These are phyloP conservation scores for Candida anutae DNA, from an alignment of 1,139 yeast genomes.

Conservation along the genomic window DNA sequence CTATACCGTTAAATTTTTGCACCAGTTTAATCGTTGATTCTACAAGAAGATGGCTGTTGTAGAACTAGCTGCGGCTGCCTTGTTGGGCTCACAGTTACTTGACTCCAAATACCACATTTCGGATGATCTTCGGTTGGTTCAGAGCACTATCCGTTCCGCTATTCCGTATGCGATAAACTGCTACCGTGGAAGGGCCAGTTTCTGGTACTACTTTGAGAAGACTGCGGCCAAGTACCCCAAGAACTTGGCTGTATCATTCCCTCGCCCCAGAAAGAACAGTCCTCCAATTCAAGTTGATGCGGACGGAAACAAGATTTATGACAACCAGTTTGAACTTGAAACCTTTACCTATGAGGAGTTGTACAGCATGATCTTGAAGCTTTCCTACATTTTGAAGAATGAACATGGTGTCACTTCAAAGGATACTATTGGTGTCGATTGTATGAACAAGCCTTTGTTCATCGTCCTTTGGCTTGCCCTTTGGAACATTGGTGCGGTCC, in stretches of 20 bases:
- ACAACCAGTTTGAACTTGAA: slow-evolving; percentile 53
- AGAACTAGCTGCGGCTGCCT: slow-evolving; percentile 39
- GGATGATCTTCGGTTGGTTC: slow-evolving; percentile 47
- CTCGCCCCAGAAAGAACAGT: slow-evolving; percentile 42
- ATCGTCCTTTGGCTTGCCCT: slow-evolving; percentile 74
- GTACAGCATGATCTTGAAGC: slow-evolving; percentile 54
- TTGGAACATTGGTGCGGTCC: slow-evolving; percentile 89
- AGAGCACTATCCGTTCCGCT: slow-evolving; percentile 32
- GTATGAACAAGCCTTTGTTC: slow-evolving; percentile 78
- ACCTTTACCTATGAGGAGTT: slow-evolving; percentile 61
- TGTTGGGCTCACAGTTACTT: slow-evolving; percentile 37
- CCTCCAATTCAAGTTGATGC: slow-evolving; percentile 21
- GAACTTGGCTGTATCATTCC: slow-evolving; percentile 51
- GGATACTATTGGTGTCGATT: slow-evolving; percentile 70
- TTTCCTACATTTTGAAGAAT: slow-evolving; percentile 56
- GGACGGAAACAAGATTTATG: slow-evolving; percentile 33
- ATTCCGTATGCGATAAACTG: slow-evolving; percentile 37
- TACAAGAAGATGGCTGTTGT: slow-evolving; percentile 21
- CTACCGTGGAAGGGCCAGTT: slow-evolving; percentile 45
- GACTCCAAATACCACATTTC: slow-evolving; percentile 45
- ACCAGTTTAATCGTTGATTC: no score
- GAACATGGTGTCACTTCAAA: slow-evolving; percentile 59
- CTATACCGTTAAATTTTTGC: background rate
- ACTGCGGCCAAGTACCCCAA: slow-evolving; percentile 45
- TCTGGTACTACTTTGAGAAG: slow-evolving; percentile 59